Percentiles rank a stretch among this genome's conserved stretches.
phyloP scores from a whole-genome alignment of 352 stramenopile species.

The Pythium utonaiense region DNA sequence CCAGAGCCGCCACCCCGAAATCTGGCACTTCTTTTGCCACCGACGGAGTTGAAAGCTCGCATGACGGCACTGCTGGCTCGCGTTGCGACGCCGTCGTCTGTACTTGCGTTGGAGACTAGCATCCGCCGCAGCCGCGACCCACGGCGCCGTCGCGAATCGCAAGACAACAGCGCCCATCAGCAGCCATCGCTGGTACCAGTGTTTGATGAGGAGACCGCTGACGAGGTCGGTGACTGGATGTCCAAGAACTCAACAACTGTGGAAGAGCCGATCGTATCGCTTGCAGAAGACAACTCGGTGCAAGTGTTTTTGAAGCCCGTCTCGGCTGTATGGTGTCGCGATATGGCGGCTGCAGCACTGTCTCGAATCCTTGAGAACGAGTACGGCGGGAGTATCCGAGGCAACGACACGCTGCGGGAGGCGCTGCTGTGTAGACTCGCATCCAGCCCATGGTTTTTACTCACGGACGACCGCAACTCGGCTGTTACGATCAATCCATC shows the following conservation, averaged over 20 bases:
- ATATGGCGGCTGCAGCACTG: slow-evolving; percentile 69
- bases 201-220: slow-evolving; percentile 60
- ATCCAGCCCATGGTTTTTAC: slow-evolving; percentile 54
- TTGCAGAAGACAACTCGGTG: slow-evolving; percentile 71
- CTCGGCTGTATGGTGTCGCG: slow-evolving; percentile 51
- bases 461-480: slow-evolving; percentile 39
- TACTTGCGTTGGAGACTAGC: slow-evolving; percentile 65
- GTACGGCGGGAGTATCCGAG: slow-evolving; percentile 62
- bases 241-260: slow-evolving; percentile 77
- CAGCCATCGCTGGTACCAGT: slow-evolving; percentile 51
- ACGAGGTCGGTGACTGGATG: slow-evolving; percentile 75
- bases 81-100: slow-evolving; percentile 75
- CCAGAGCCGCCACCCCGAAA: slow-evolving; percentile 41
- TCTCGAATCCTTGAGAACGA: slow-evolving; percentile 74
- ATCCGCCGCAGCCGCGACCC: slow-evolving; percentile 67
- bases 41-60: slow-evolving; percentile 69
- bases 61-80: slow-evolving; percentile 52
- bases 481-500: slow-evolving; percentile 13
- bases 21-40: slow-evolving; percentile 58
- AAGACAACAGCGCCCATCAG: slow-evolving; percentile 23
- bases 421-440: slow-evolving; percentile 66
- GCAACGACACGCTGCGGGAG: slow-evolving; percentile 60
- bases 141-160: slow-evolving; percentile 32
- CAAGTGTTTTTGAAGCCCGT: slow-evolving; percentile 75
- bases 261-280: slow-evolving; percentile 72